Evolutionary conservation across 108 stramenopile species (phyloP), one percentile per base, ranked within the genome.

Genomic region (Asterionellopsis glacialis): DNA sequence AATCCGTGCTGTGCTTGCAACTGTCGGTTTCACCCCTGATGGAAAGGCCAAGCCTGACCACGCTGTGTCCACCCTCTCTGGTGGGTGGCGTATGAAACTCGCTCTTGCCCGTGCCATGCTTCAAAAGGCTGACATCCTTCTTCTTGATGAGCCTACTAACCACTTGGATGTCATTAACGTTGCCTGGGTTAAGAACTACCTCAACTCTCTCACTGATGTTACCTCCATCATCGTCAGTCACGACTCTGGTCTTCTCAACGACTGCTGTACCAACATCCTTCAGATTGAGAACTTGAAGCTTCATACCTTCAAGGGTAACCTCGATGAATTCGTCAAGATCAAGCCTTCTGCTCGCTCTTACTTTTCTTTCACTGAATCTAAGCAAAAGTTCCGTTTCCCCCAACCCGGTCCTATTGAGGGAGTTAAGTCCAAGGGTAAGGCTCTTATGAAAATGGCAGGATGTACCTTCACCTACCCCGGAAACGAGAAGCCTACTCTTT

Each of bases 71-170:
- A 97, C 96, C 21, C 80, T 98, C 57, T 85, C 83, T 66, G 98
- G 98, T 43, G 98, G 98, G 59, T 98, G 97, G 98, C 91, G 97
- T 63, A 98, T 99, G 98, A 99, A 99, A 88, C 92, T 99, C 33
- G 97, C 98, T 51, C 85, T 98, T 65, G 95, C 97, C 15, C 87
- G 96, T 66, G 97, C 97, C 44, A 98, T 97, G 98, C 95, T 99
- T 80, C 97, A 96, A 62, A 88, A 91, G 67, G 97, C 98, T 6
- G 98, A 99, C 80, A 97, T 99, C 70, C 84, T 99, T 41, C 85
- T 98, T 26, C 78, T 95, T 57, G 47, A 99, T 77, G 98, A 99
- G 73, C 98, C 98, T 44, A 99, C 98, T 41, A 98, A 98, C 72
- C 98, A 99, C 79, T 76, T 98, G 57, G 98, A 99, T 77, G 98